Evolutionary conservation across 768 basidiomycete genomes (phyloP).

Genomic region (Pleurotus platypus): DNA sequence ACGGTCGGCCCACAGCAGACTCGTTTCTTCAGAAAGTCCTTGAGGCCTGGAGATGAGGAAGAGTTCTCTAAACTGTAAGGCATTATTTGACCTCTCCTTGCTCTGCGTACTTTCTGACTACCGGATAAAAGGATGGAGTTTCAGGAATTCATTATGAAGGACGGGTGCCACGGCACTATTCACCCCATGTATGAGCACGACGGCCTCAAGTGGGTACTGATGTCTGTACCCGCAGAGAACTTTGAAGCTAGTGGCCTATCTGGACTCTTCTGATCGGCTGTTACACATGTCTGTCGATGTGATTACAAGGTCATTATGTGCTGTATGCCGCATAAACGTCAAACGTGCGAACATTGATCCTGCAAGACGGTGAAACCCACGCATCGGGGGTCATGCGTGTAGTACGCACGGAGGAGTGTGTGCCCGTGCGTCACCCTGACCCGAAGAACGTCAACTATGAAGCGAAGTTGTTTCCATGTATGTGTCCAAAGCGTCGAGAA

Average conservation of each 20-base stretch:
- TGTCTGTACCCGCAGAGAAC: neutral
- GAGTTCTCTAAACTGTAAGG: neutral
- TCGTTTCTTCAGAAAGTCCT: slow-evolving; percentile 6
- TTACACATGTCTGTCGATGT: too few relatives aligned
- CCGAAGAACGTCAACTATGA: too few relatives aligned
- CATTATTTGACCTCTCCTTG: neutral
- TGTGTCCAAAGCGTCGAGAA: too few relatives aligned
- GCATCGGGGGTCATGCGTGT: too few relatives aligned
- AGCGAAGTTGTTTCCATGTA: too few relatives aligned
- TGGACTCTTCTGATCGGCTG: neutral
- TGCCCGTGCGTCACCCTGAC: too few relatives aligned
- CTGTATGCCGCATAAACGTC: too few relatives aligned
- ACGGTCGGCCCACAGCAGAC: neutral
- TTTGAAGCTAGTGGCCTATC: slow-evolving; percentile 1
- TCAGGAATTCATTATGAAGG: slow-evolving; percentile 4
- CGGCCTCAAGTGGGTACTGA: slow-evolving; percentile 1
- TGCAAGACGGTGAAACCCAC: too few relatives aligned
- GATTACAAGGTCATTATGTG: too few relatives aligned
- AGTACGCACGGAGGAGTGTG: too few relatives aligned
- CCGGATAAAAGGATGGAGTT: neutral
- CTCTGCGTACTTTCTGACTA: neutral
- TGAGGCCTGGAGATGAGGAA: neutral
- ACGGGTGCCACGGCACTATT: neutral
- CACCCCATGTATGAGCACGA: slow-evolving; percentile 6
- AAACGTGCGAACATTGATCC: too few relatives aligned